Evolutionary conservation across 192 early-diverging fungal genomes (phyloP).

Genomic region (Backusella macrospora): DNA sequence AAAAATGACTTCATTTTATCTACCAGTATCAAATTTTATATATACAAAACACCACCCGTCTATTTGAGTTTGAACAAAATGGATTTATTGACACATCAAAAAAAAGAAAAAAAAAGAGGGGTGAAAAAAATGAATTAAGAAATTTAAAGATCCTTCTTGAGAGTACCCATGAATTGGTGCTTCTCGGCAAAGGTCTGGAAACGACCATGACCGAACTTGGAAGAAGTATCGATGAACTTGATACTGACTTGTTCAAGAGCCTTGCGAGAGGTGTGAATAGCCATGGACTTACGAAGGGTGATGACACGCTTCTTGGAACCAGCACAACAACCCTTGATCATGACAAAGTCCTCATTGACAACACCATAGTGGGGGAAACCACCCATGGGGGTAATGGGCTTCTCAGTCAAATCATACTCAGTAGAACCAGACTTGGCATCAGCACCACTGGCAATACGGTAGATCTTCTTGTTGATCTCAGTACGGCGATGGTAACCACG

Average conservation of each 20-base stretch:
- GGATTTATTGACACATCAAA: no score
- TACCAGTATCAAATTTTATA: no score
- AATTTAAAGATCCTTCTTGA: constrained; percentile 80
- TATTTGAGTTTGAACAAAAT: no score
- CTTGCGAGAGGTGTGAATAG: constrained; percentile 94
- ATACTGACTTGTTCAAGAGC: constrained; percentile 93
- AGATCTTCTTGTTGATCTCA: constrained; percentile 99
- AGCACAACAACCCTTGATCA: constrained; percentile 97
- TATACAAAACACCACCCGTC: no score
- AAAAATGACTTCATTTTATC: no score
- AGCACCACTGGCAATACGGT: no score
- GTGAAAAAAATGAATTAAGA: not conserved
- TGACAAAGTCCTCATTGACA: constrained; percentile 97
- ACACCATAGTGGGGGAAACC: constrained; percentile 99
- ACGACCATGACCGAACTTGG: constrained; percentile 99
- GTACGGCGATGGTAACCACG: no score
- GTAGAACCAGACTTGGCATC: constrained; percentile 86
- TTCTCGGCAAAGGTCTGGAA: constrained; percentile 99
- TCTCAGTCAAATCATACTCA: constrained; percentile 94
- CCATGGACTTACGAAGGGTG: constrained; percentile 97
- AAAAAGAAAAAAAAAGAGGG: not conserved
- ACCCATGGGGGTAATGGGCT: constrained; percentile 96
- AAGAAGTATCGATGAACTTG: constrained; percentile 99
- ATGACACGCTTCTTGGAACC: constrained; percentile 97
- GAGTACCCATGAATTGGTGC: constrained; percentile 87